Evolutionary conservation across 148 eudicot species (phyloP), one percentile per base, ranked within the genome.

Genomic region (Chenopodium berlandieri): DNA sequence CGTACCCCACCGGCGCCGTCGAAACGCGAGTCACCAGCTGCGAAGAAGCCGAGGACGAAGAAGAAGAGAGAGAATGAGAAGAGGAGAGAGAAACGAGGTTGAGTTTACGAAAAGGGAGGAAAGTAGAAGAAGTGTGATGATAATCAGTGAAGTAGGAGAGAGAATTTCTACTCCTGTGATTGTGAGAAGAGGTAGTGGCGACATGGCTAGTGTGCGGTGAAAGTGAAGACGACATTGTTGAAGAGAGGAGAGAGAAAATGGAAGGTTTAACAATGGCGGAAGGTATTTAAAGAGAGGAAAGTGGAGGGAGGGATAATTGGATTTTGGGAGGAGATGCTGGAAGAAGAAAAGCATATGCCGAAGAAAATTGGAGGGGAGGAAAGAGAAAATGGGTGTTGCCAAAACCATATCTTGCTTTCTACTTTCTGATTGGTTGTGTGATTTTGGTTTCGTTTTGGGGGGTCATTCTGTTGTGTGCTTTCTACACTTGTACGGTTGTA

Each of bases 1-100:
- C 86, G 87, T 84, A 85, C 86, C 90, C 87, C 9, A 90, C 80
- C 9, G 99, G 94, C 62, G 86, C 94, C 48, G 94, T 91, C 44
- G 97, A 82, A 9, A 91, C 91, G 22, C 91, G 91, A 9, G 86
- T 62, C 75, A 84, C 62, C 31, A 10, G 31, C 32, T 30, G 71
- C 64, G 76, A 34, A 6, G 82, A 66, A 46, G 48, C 47, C 12
- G 54, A 50, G 74, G 81, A 46, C 34, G 81, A 34, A 70, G 76
- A 48, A 22, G 83, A 72, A 56, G 62, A 72, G 76, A 52, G 12
- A 50, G 71, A 68, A 19, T 40, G 58, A n/a, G 19, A 44, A 11
- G 75, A 46, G 12, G 75, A 44, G 23, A 46, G 30, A 46, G 30
- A 40, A 13, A 54, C 4, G 4, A 66, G 34, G 32, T 3, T 32